These are phyloP conservation scores for Exutisphaerella laricina DNA, from an alignment of 2,329 filamentous ascomycete species.

Conservation along the genomic window DNA sequence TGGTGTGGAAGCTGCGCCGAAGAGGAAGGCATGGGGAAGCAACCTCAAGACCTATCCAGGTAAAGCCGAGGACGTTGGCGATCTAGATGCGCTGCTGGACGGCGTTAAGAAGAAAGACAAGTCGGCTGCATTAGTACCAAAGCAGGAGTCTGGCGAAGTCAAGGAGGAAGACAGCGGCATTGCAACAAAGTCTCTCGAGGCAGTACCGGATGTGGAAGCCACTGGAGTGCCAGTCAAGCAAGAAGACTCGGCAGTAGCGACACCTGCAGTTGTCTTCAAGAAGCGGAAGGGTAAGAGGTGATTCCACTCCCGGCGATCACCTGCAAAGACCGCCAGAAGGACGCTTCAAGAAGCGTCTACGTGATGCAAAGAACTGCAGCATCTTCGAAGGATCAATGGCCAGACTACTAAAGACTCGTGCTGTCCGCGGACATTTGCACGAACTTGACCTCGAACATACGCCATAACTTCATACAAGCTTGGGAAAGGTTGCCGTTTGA, in stretches of 20 bases:
- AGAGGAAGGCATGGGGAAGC: constrained; percentile 41
- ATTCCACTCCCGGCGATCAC: constrained; percentile 8
- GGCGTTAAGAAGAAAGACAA: constrained; percentile 28
- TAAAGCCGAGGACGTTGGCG: constrained; percentile 47
- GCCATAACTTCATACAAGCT: too few relatives aligned
- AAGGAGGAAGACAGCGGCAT: constrained; percentile 31
- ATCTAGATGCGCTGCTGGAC: constrained; percentile 56
- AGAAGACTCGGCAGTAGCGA: constrained; percentile 30
- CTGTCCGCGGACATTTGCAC: background rate
- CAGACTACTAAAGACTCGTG: background rate
- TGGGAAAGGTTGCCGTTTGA: too few relatives aligned
- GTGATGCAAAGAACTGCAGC: background rate
- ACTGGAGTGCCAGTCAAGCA: constrained; percentile 8
- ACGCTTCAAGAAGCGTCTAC: too few relatives aligned
- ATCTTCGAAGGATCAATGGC: background rate
- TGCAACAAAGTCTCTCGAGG: constrained; percentile 24
- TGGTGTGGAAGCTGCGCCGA: constrained; percentile 43
- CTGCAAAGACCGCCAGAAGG: too few relatives aligned
- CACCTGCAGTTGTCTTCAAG: constrained; percentile 64
- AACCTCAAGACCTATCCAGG: constrained; percentile 43
- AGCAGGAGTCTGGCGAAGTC: constrained; percentile 21
- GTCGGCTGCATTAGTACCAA: constrained; percentile 28
- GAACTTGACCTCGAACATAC: background rate
- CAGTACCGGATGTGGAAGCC: constrained; percentile 20
- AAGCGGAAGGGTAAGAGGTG: constrained; percentile 57